Evolutionary conservation across 2,329 filamentous ascomycete species (phyloP).

Genomic region (Colletotrichum godetiae): DNA sequence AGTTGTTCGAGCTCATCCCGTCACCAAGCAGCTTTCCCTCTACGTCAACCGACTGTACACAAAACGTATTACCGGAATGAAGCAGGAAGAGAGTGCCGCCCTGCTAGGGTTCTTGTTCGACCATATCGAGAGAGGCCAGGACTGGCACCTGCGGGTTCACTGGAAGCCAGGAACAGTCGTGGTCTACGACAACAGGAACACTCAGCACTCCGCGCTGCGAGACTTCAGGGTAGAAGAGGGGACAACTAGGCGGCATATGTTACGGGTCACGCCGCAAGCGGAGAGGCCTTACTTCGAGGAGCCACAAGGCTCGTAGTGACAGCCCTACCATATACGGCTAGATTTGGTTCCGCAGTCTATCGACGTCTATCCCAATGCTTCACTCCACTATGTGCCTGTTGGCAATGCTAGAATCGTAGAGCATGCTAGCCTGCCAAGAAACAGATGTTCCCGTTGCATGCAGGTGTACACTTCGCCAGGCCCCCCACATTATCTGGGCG

Average conservation of each 20-base stretch:
- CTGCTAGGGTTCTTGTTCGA: slow-evolving; percentile 11
- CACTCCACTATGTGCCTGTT: too few species aligned
- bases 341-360: too few species aligned
- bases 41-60: slow-evolving; percentile 17
- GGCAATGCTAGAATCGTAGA: background rate
- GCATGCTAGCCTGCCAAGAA: background rate
- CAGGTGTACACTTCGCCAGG: background rate
- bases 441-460: background rate
- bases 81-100: background rate
- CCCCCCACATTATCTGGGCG: background rate
- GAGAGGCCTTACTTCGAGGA: slow-evolving; percentile 12
- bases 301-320: background rate
- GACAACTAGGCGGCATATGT: slow-evolving; percentile 4
- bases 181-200: slow-evolving; percentile 16
- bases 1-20: background rate
- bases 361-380: background rate
- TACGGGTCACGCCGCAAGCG: slow-evolving; percentile 8
- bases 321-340: background rate
- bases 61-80: background rate
- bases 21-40: background rate
- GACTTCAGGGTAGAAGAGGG: slow-evolving; percentile 3
- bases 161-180: background rate
- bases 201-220: background rate
- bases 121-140: slow-evolving; percentile 8
- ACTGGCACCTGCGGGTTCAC: background rate